phyloP scores from a whole-genome alignment of 2,329 filamentous ascomycete genomes.

The Fusarium tricinctum region DNA sequence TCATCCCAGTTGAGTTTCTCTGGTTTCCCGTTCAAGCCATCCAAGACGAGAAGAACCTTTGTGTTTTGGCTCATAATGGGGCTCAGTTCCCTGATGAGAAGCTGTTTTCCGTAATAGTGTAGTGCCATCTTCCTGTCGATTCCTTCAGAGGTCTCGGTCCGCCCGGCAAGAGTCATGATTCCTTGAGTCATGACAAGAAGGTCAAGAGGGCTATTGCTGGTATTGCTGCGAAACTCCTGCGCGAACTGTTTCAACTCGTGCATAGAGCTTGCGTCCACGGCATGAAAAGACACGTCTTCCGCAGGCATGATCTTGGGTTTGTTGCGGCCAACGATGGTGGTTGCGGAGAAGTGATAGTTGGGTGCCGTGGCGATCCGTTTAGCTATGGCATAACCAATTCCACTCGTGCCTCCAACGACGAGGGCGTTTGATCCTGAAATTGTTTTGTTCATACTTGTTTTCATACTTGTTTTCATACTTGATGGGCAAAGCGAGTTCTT shows the following conservation, averaged over 20 bases:
- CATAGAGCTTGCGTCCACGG: slow-evolving; percentile 54
- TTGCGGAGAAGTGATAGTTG: slow-evolving; percentile 36
- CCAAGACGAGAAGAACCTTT: slow-evolving; percentile 58
- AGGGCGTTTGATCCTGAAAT: slow-evolving; percentile 44
- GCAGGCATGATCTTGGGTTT: slow-evolving; percentile 50
- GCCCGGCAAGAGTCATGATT: slow-evolving; percentile 53
- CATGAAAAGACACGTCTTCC: slow-evolving; percentile 52
- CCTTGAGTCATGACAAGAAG: slow-evolving; percentile 58
- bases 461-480: not conserved
- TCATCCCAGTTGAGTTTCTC: slow-evolving; percentile 56
- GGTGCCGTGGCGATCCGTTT: slow-evolving; percentile 50
- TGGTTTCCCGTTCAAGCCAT: slow-evolving; percentile 50
- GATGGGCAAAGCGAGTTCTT: not conserved
- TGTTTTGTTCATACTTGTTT: slow-evolving; percentile 7
- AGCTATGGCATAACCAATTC: slow-evolving; percentile 56
- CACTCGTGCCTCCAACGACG: slow-evolving; percentile 55
- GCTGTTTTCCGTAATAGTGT: slow-evolving; percentile 62
- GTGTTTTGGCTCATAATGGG: slow-evolving; percentile 54
- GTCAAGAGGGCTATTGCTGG: slow-evolving; percentile 47
- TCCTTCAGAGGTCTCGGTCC: slow-evolving; percentile 59
- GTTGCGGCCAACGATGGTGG: slow-evolving; percentile 53
- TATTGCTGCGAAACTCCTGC: slow-evolving; percentile 40
- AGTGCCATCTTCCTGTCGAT: slow-evolving; percentile 61
- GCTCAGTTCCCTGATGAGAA: slow-evolving; percentile 58
- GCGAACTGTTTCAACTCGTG: slow-evolving; percentile 52